Conservation (phyloP, 371 early-diverging fungal genomes). For the Massospora cicadina region DNA sequence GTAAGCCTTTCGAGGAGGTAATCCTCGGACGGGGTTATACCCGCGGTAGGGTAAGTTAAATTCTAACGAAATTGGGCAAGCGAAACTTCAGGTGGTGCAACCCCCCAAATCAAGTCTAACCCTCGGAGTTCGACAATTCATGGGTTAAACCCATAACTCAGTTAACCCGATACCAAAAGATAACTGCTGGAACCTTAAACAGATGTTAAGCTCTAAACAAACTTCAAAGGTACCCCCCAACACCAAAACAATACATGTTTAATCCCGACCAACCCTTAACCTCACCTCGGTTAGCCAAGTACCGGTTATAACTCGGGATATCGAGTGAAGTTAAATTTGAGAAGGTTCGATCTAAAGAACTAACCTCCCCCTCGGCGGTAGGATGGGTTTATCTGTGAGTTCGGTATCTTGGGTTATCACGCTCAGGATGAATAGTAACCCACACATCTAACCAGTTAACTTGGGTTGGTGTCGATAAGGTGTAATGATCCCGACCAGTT, state of each 20-base stretch:
- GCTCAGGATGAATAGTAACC: neutral
- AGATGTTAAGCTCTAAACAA: neutral
- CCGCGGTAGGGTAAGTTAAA: too few species aligned
- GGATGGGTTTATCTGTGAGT: neutral
- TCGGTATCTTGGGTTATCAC: neutral
- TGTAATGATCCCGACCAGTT: too few species aligned
- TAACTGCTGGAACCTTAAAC: neutral
- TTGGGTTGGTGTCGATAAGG: too few species aligned
- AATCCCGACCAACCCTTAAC: neutral
- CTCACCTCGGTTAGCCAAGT: neutral
- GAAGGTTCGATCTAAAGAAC: too few species aligned
- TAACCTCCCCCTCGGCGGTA: too few species aligned
- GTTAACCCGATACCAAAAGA: neutral
- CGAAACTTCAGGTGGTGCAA: neutral
- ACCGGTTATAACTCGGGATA: neutral
- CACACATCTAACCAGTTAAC: too few species aligned
- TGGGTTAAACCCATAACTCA: neutral
- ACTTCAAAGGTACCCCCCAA: neutral
- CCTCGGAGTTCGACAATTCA: neutral
- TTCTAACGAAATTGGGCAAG: neutral
- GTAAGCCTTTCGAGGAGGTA: too few species aligned
- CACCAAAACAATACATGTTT: neutral
- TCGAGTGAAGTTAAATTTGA: neutral
- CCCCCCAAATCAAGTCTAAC: neutral
- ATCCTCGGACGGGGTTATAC: too few species aligned